These are phyloP conservation scores for Russula sp. DNA, from an alignment of 768 basidiomycete genomes.

Conservation along the genomic window DNA sequence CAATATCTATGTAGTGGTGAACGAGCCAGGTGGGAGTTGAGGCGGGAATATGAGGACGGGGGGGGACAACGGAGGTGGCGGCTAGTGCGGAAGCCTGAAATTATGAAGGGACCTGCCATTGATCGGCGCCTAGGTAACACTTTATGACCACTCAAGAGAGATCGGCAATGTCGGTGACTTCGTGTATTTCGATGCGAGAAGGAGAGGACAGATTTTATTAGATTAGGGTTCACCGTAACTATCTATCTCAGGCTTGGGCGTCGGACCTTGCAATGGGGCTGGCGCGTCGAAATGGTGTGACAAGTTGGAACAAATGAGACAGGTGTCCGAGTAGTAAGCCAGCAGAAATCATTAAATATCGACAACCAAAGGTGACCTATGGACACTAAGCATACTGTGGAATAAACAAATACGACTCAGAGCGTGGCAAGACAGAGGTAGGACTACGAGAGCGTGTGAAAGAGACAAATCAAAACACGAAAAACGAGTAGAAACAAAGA, in stretches of 20 bases:
- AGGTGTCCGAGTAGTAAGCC: background rate
- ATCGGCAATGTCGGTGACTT: background rate
- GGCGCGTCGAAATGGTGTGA: background rate
- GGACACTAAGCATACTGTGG: slow-evolving; percentile 1
- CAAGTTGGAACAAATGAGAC: background rate
- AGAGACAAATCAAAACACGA: background rate
- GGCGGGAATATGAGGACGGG: too few relatives aligned
- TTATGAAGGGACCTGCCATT: slow-evolving; percentile 1
- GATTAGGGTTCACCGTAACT: background rate
- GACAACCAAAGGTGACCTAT: slow-evolving; percentile 1
- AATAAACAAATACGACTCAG: slow-evolving; percentile 1
- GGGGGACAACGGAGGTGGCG: background rate
- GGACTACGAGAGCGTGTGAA: background rate
- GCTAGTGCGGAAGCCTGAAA: background rate
- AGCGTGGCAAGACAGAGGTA: background rate
- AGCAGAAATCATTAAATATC: slow-evolving; percentile 8
- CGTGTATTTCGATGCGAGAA: background rate
- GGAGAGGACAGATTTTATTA: background rate
- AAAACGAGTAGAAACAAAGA: background rate
- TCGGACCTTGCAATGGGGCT: background rate
- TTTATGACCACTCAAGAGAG: background rate
- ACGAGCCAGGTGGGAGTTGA: background rate
- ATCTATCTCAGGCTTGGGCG: background rate
- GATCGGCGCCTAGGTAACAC: background rate
- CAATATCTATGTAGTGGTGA: background rate